Evolutionary conservation across 2,329 filamentous ascomycete species (phyloP).

Genomic region (Plectosphaerella plurivora): DNA sequence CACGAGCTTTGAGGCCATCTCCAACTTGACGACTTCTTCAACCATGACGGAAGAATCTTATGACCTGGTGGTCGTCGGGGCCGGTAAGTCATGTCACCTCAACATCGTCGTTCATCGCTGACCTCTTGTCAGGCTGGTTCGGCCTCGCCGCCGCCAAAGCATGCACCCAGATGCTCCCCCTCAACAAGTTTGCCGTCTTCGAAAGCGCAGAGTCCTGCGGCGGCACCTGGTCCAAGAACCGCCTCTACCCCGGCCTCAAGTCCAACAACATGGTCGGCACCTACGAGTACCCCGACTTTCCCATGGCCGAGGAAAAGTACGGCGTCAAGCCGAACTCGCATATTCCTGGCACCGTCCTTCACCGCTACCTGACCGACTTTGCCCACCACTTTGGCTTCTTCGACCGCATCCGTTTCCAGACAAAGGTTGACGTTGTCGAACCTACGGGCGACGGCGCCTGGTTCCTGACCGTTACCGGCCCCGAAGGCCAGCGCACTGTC

Average conservation of each 20-base stretch:
- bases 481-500: slow-evolving; percentile 14
- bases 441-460: slow-evolving; percentile 30
- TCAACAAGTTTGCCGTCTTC: slow-evolving; percentile 40
- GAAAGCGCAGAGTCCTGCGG: slow-evolving; percentile 48
- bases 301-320: slow-evolving; percentile 46
- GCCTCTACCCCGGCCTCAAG: slow-evolving; percentile 56
- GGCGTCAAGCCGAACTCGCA: slow-evolving; percentile 26
- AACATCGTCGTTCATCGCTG: neutral
- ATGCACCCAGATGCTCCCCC: slow-evolving; percentile 43
- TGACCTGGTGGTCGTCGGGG: slow-evolving; percentile 7
- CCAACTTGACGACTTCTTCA: neutral
- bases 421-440: slow-evolving; percentile 40
- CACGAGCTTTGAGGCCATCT: no score
- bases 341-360: slow-evolving; percentile 29
- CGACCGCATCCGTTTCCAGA: slow-evolving; percentile 42
- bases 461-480: slow-evolving; percentile 26
- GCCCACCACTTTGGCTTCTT: slow-evolving; percentile 42
- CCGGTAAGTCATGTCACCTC: slow-evolving; percentile 3
- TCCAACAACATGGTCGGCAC: slow-evolving; percentile 61
- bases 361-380: slow-evolving; percentile 31
- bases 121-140: slow-evolving; percentile 32
- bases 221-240: slow-evolving; percentile 55
- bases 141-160: slow-evolving; percentile 50
- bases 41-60: neutral
- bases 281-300: slow-evolving; percentile 61